Conservation (phyloP, 208 protist species). For the Leishmania mexicana region DNA sequence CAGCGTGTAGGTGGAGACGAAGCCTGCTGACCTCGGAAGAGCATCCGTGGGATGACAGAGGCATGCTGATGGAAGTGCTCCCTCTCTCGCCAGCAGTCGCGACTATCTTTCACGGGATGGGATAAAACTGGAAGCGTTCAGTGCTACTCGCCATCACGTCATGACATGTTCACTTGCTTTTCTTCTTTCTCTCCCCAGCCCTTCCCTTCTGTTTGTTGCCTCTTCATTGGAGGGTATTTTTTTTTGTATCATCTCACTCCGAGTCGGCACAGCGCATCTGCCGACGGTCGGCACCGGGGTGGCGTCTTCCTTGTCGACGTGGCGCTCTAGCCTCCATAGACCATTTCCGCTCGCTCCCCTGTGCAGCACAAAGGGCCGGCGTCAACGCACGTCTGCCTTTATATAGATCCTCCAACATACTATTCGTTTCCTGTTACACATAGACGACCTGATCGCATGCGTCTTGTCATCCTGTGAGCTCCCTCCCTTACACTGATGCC, state of each 20-base stretch:
- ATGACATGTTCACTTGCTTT: neutral
- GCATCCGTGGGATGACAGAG: neutral
- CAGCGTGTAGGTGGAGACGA: neutral
- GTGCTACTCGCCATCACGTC: neutral
- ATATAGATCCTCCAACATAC: neutral
- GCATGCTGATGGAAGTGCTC: neutral
- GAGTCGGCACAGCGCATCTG: constrained; percentile 1
- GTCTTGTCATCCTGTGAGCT: constrained; percentile 1
- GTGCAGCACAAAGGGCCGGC: neutral
- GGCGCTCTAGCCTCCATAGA: neutral
- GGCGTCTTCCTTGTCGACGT: neutral
- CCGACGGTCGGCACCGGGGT: neutral
- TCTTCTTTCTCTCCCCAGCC: neutral
- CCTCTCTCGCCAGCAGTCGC: neutral
- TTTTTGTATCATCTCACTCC: neutral
- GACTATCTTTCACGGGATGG: neutral
- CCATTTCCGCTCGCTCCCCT: neutral
- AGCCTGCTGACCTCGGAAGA: neutral
- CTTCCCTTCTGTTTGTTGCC: neutral
- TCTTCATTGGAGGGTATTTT: neutral
- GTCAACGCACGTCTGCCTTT: neutral
- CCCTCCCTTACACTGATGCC: neutral
- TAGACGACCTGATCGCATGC: neutral
- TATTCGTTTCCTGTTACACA: neutral
- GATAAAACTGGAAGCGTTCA: neutral